phyloP scores from a whole-genome alignment of 1,139 yeast species.

The Kodamaea arcana region DNA sequence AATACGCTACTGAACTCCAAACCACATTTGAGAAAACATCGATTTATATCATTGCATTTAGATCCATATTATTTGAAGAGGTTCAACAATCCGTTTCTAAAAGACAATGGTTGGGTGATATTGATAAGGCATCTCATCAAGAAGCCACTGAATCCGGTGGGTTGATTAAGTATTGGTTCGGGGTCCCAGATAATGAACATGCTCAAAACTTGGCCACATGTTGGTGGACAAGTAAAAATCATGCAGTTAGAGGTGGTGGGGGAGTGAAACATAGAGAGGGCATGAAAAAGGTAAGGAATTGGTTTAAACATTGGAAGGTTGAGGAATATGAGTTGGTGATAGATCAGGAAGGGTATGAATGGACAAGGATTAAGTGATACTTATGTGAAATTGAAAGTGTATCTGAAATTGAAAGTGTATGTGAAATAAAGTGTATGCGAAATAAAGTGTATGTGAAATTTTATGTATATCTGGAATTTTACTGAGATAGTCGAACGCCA shows the following conservation, averaged over 20 bases:
- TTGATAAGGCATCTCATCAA: slow-evolving; percentile 25
- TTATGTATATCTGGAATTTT: no score
- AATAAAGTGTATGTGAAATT: no score
- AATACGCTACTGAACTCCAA: slow-evolving; percentile 12
- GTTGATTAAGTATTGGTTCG: slow-evolving; percentile 30
- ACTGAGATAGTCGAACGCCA: no score
- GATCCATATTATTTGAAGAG: slow-evolving; percentile 23
- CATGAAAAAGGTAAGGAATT: slow-evolving; percentile 21
- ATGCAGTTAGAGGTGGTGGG: slow-evolving; percentile 27
- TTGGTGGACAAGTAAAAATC: slow-evolving; percentile 26
- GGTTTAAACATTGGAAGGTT: slow-evolving; percentile 31
- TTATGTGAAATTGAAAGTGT: no score
- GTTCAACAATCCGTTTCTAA: slow-evolving; percentile 20
- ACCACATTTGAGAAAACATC: slow-evolving; percentile 14
- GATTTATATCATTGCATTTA: slow-evolving; percentile 27
- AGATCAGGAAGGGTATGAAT: slow-evolving; percentile 7
- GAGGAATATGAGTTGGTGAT: slow-evolving; percentile 23
- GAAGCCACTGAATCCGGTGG: slow-evolving; percentile 32
- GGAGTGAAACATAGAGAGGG: slow-evolving; percentile 27
- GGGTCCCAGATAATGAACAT: slow-evolving; percentile 22
- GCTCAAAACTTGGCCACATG: slow-evolving; percentile 33
- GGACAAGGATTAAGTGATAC: slow-evolving; percentile 4
- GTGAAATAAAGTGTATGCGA: no score
- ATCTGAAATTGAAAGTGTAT: no score
- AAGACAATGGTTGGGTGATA: slow-evolving; percentile 17